A percentile compares a stretch with the other conserved stretches of the same genome.
phyloP scores from a whole-genome alignment of 129 eudicot species.

The sunflower (Helianthus annuus) region DNA sequence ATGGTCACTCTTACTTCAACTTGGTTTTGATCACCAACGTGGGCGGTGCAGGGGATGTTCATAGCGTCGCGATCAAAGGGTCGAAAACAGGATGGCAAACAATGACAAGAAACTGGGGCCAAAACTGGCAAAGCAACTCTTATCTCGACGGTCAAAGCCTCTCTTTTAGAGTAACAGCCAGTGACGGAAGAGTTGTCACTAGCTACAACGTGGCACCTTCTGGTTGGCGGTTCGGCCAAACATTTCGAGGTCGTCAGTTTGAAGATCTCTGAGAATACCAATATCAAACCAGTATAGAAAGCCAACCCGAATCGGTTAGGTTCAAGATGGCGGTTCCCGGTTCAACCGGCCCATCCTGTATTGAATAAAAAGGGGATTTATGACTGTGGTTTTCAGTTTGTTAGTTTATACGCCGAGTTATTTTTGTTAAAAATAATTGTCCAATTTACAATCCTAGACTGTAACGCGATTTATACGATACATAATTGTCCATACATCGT shows the following conservation, averaged over 20 bases:
- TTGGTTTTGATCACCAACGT: constrained; percentile 73
- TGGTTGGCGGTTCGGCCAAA: constrained; percentile 73
- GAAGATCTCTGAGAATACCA: constrained; percentile 12
- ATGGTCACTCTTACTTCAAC: constrained; percentile 75
- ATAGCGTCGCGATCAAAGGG: constrained; percentile 55
- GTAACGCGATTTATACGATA: not conserved
- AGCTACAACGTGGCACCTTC: constrained; percentile 55
- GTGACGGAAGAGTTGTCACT: constrained; percentile 61
- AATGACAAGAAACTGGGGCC: constrained; percentile 78
- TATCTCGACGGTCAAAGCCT: constrained; percentile 63
- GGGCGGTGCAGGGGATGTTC: constrained; percentile 73
- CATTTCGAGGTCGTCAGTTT: constrained; percentile 62
- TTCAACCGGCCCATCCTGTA: no score
- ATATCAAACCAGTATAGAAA: not conserved
- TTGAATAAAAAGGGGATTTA: constrained; percentile 17
- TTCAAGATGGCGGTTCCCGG: no score
- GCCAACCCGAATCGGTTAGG: not conserved
- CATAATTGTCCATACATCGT: constrained; percentile 5
- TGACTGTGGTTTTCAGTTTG: not conserved
- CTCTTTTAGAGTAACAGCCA: constrained; percentile 52
- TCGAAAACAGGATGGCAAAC: constrained; percentile 64
- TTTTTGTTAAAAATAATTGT: not conserved
- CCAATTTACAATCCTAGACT: not conserved
- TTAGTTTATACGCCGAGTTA: not conserved
- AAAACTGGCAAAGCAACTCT: constrained; percentile 72